phyloP scores from a whole-genome alignment of 768 basidiomycete species.

The Mycena filopes region DNA sequence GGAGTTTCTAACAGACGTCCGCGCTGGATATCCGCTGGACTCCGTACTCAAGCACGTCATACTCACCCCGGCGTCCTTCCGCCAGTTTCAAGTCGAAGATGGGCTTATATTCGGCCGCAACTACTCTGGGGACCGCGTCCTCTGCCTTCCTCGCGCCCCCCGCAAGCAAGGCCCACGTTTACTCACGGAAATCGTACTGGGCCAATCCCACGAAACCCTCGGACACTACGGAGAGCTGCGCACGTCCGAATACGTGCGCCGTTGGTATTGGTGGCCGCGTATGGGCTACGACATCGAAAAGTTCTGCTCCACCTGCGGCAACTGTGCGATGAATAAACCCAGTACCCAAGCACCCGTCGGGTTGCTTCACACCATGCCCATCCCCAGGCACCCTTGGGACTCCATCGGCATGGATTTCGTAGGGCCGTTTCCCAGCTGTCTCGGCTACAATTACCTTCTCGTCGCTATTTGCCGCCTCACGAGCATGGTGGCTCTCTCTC shows the following conservation, averaged over 20 bases:
- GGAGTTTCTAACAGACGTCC: background rate
- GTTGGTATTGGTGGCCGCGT: slow-evolving; percentile 4
- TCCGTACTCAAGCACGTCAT: background rate
- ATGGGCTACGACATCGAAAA: slow-evolving; percentile 3
- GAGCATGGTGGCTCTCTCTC: slow-evolving; percentile 12
- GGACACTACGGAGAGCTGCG: background rate
- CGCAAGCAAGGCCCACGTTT: background rate
- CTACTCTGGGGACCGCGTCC: background rate
- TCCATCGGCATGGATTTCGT: slow-evolving; percentile 49
- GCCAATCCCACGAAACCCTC: background rate
- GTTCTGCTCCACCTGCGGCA: slow-evolving; percentile 9
- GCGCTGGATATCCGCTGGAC: background rate
- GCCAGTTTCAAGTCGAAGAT: background rate
- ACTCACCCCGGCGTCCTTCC: background rate
- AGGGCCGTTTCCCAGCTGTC: slow-evolving; percentile 38
- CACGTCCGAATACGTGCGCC: too few relatives aligned
- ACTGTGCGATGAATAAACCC: background rate
- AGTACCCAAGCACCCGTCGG: background rate
- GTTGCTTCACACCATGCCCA: slow-evolving; percentile 34
- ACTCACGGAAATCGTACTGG: background rate
- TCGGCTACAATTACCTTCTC: slow-evolving; percentile 34
- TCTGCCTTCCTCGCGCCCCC: background rate
- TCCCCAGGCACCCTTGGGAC: slow-evolving; percentile 39
- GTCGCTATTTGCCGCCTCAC: too few relatives aligned
- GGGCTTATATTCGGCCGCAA: background rate